These are phyloP conservation scores for Epichloe uncinata DNA, from an alignment of 2,329 filamentous ascomycete genomes.

Conservation along the genomic window DNA sequence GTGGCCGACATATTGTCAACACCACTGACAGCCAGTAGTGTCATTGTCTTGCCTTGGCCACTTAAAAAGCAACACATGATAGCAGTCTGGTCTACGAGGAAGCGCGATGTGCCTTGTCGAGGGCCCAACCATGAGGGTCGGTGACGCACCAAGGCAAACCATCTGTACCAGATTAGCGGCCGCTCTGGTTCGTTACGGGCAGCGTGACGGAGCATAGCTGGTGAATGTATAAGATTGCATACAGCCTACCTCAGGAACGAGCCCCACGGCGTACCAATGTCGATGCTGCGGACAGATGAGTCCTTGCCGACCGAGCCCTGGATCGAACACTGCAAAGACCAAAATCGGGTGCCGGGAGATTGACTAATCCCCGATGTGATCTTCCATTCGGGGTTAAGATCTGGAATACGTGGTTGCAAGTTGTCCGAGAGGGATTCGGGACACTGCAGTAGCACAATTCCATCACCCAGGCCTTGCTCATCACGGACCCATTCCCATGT, in stretches of 20 bases:
- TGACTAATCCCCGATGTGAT: constrained; percentile 47
- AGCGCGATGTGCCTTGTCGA: constrained; percentile 58
- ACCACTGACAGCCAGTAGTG: constrained; percentile 67
- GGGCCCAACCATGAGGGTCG: constrained; percentile 81
- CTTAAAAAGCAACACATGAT: constrained; percentile 68
- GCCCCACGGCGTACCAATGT: constrained; percentile 51
- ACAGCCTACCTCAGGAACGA: constrained; percentile 35
- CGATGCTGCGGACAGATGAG: constrained; percentile 42
- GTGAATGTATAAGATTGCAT: not conserved
- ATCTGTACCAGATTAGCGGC: constrained; percentile 31
- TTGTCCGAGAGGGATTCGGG: constrained; percentile 20
- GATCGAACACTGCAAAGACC: constrained; percentile 49
- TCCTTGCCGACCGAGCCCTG: constrained; percentile 40
- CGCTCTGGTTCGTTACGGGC: not conserved
- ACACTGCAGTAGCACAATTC: constrained; percentile 37
- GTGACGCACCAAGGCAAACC: constrained; percentile 69
- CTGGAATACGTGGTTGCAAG: constrained; percentile 42
- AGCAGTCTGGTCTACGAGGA: constrained; percentile 63
- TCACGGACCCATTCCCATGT: constrained; percentile 62
- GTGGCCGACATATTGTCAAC: constrained; percentile 55
- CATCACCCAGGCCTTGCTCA: constrained; percentile 49
- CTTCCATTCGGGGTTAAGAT: constrained; percentile 41
- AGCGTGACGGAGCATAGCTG: not conserved
- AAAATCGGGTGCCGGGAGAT: constrained; percentile 54
- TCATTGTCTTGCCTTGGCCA: constrained; percentile 57